These are phyloP conservation scores for Exophiala lecanii-corni DNA, from an alignment of 2,329 filamentous ascomycete genomes.

Conservation along the genomic window DNA sequence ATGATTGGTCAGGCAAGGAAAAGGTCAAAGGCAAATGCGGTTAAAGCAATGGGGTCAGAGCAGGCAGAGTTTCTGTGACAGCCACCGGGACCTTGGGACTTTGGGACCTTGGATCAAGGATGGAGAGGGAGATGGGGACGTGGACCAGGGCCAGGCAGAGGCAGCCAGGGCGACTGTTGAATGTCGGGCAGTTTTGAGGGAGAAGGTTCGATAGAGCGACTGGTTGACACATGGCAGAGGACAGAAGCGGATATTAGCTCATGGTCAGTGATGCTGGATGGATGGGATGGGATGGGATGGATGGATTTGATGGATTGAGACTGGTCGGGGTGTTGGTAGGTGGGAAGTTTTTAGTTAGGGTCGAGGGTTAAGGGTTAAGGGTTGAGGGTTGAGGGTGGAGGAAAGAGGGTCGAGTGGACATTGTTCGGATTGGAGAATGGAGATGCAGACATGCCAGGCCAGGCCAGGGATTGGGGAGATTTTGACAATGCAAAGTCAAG, in stretches of 20 bases:
- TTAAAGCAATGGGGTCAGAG: constrained; percentile 11
- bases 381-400: too few species aligned
- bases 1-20: constrained; percentile 18
- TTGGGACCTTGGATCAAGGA: not conserved
- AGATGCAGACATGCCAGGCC: too few species aligned
- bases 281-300: not conserved
- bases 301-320: too few species aligned
- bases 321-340: not conserved
- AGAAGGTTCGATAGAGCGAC: constrained; percentile 8
- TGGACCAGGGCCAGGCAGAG: constrained; percentile 8
- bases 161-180: too few species aligned
- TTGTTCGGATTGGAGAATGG: not conserved
- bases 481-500: not conserved
- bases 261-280: not conserved
- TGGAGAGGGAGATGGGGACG: constrained; percentile 6
- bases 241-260: constrained; percentile 2
- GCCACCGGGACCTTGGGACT: constrained; percentile 1
- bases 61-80: constrained; percentile 17
- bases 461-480: not conserved
- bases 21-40: constrained; percentile 11
- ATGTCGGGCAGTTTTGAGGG: not conserved
- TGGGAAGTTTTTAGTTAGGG: not conserved
- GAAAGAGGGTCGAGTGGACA: too few species aligned
- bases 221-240: constrained; percentile 10
- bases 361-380: too few species aligned